These are phyloP conservation scores for Gracilariopsis chorda DNA, from an alignment of 23 red algal species.

Conservation along the genomic window DNA sequence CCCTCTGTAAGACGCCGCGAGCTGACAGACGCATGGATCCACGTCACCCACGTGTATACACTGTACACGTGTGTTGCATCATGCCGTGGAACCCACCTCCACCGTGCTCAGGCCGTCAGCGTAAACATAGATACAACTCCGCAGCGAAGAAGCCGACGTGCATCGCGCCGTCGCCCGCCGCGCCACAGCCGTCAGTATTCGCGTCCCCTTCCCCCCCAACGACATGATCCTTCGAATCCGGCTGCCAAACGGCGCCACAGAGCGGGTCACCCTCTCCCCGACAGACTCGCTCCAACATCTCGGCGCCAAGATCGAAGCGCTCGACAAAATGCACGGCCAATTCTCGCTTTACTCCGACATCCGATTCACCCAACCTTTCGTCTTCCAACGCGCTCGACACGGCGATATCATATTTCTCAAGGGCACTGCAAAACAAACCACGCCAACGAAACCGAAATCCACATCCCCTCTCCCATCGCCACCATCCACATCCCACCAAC, in stretches of 20 bases:
- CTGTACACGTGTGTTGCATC: background rate
- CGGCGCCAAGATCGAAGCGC: conserved; percentile 17
- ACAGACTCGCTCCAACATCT: background rate
- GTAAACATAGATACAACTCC: background rate
- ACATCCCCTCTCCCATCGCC: background rate
- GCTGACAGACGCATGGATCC: background rate
- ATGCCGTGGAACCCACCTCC: background rate
- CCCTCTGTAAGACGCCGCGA: background rate
- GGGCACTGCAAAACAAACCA: background rate
- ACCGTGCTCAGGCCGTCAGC: too few relatives aligned
- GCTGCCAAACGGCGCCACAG: conserved; percentile 54
- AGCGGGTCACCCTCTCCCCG: conserved; percentile 25
- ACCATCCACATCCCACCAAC: background rate
- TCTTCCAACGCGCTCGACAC: conserved; percentile 14
- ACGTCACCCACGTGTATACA: background rate
- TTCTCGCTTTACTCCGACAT: conserved; percentile 48
- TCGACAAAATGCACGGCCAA: conserved; percentile 7
- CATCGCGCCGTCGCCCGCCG: background rate
- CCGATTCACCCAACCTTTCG: conserved; percentile 37
- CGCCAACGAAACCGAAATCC: background rate
- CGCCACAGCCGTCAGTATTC: background rate
- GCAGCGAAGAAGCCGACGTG: background rate
- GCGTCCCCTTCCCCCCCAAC: background rate
- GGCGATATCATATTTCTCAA: conserved; percentile 76
- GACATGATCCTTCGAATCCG: conserved; percentile 77